These are phyloP conservation scores for Fusarium lyarnte DNA, from an alignment of 2,329 filamentous ascomycete species.

Conservation along the genomic window DNA sequence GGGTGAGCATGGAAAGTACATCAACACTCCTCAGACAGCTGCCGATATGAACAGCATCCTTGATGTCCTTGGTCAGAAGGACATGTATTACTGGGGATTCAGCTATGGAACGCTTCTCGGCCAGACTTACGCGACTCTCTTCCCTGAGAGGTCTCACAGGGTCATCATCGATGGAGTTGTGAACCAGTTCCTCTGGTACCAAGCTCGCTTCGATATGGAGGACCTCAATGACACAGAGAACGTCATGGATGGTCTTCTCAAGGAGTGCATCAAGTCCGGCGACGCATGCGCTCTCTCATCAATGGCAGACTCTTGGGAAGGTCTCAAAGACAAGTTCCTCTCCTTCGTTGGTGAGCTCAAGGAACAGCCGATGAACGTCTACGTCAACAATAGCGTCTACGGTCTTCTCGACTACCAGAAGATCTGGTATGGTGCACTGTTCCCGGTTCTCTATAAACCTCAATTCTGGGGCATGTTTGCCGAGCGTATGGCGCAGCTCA, in stretches of 20 bases:
- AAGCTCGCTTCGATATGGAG: constrained; percentile 34
- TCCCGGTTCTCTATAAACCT: constrained; percentile 52
- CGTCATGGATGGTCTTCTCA: constrained; percentile 47
- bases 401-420: constrained; percentile 51
- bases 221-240: constrained; percentile 45
- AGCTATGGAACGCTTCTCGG: constrained; percentile 56
- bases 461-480: constrained; percentile 50
- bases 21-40: constrained; percentile 61
- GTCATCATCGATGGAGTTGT: constrained; percentile 51
- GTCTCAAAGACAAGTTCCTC: constrained; percentile 47
- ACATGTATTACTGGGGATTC: constrained; percentile 54
- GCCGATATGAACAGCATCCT: constrained; percentile 62
- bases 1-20: constrained; percentile 55
- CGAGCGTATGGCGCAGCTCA: constrained; percentile 46
- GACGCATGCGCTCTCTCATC: constrained; percentile 54
- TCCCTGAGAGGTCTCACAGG: constrained; percentile 46
- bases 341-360: constrained; percentile 47
- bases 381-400: constrained; percentile 54
- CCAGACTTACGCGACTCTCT: constrained; percentile 52
- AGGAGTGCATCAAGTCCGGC: constrained; percentile 55
- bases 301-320: constrained; percentile 49
- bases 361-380: constrained; percentile 53
- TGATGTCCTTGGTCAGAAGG: constrained; percentile 49
- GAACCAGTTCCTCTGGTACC: constrained; percentile 49
- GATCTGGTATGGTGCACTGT: constrained; percentile 51